Percentiles rank a stretch among this genome's conserved stretches.
phyloP scores from a whole-genome alignment of 2,329 filamentous ascomycete genomes.

The Hypoxylon sp. region DNA sequence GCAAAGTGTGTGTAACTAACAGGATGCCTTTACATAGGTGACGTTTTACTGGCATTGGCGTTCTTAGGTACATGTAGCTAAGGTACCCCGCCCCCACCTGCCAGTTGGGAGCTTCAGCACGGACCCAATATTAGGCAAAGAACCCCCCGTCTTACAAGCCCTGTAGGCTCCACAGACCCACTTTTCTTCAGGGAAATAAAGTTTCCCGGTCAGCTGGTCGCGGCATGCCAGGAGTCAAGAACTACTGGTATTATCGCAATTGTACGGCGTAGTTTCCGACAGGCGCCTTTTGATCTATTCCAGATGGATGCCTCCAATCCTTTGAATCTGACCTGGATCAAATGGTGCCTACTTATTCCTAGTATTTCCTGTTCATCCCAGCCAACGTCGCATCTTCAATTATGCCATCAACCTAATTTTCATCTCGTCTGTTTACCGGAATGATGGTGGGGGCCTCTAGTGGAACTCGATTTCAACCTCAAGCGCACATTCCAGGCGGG shows the following conservation, averaged over 20 bases:
- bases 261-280: neutral
- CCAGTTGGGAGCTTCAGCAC: slow-evolving; percentile 30
- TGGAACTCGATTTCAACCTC: slow-evolving; percentile 23
- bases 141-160: slow-evolving; percentile 1
- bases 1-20: slow-evolving; percentile 3
- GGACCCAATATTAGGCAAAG: neutral
- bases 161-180: neutral
- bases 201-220: neutral
- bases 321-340: neutral
- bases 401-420: slow-evolving; percentile 6
- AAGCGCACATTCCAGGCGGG: slow-evolving; percentile 11
- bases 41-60: slow-evolving; percentile 8
- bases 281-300: neutral
- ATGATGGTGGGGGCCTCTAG: slow-evolving; percentile 43
- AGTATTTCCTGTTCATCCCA: neutral
- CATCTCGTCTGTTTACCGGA: slow-evolving; percentile 11
- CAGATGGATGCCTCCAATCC: slow-evolving; percentile 2
- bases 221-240: neutral
- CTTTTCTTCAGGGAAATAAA: slow-evolving; percentile 4
- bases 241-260: neutral
- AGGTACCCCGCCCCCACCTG: slow-evolving; percentile 27
- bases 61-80: slow-evolving; percentile 2
- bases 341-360: neutral
- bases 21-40: slow-evolving; percentile 7
- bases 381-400: neutral